Base-by-base conservation (phyloP, 257 asterid species). In the Linaria vulgaris region DNA sequence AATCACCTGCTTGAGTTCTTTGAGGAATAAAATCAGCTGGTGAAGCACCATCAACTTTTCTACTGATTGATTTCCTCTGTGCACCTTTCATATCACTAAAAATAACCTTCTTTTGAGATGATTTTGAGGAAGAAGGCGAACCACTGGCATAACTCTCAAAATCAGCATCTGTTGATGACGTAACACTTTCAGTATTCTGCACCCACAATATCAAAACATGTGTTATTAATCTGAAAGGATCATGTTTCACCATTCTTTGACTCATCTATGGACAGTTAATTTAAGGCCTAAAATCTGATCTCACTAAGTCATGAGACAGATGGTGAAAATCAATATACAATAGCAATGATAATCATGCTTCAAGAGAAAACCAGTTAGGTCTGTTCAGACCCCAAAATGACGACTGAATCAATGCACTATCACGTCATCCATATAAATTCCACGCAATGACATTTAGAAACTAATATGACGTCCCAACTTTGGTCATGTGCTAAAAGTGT, bases 1-100 rank as follows among this genome's bases (percentile, higher is more conserved):
- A 79, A 66, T 85, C 92, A 37, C 96, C 96, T 22, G 96, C 96
- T 74, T 88, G 95, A 58, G 94, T 81, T 80, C 80, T 78, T 73
- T 66, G 84, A 61, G 83, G 67, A 78, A 80, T 67, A 47, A 78
- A 81, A 76, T 74, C 79, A 37, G 72, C 77, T 4, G 61, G 58
- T 55, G 85, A 56, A 61, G 69, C 69, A 75, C 61, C 80, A 53
- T 79, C 76, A 23, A 64, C 81, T 68, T 70, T 78, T 75, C 85
- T 71, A 72, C 90, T 73, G 69, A 79, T 38, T 74, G 95, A 83
- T 82, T 52, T 85, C 79, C 92, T 80, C 66, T 61, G 65, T 49
- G 79, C 74, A 63, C 78, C 91, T 77, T 83, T 83, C 66, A 64
- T 27, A 72, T 82, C 95, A 74, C 88, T 60, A 69, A 77, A 76